phyloP scores from a whole-genome alignment of 805 yeast species.

The Cyberlindnera petersonii region DNA sequence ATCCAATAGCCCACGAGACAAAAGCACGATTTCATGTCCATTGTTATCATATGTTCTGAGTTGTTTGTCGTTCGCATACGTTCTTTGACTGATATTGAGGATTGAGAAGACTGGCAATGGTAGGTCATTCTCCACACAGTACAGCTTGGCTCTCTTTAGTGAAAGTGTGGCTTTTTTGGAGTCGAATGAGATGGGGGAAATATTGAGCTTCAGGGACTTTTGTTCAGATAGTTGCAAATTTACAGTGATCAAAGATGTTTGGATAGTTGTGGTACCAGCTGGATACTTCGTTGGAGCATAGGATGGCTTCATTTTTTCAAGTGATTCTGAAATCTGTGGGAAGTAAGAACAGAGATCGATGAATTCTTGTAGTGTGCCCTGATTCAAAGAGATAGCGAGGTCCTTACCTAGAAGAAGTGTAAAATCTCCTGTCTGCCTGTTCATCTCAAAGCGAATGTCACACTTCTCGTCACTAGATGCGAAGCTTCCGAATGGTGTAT shows the following conservation, averaged over 20 bases:
- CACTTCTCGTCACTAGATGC: slow-evolving; percentile 33
- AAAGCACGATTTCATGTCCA: slow-evolving; percentile 27
- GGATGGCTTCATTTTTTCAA: slow-evolving; percentile 13
- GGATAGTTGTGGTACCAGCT: slow-evolving; percentile 12
- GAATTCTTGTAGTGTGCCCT: slow-evolving; percentile 25
- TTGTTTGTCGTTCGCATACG: slow-evolving; percentile 19
- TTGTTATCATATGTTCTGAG: slow-evolving; percentile 28
- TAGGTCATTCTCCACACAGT: slow-evolving; percentile 17
- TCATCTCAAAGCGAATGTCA: slow-evolving; percentile 52
- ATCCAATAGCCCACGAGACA: slow-evolving; percentile 12
- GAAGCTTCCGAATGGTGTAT: slow-evolving; percentile 27
- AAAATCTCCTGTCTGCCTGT: slow-evolving; percentile 31
- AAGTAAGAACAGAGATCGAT: slow-evolving; percentile 29
- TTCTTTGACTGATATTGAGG: slow-evolving; percentile 23
- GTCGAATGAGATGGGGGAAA: slow-evolving; percentile 44
- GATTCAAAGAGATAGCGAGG: slow-evolving; percentile 24
- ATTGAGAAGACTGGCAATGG: slow-evolving; percentile 12
- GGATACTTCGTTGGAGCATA: slow-evolving; percentile 5
- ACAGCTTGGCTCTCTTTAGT: slow-evolving; percentile 32
- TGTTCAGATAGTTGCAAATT: slow-evolving; percentile 9
- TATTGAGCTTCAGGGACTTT: slow-evolving; percentile 23
- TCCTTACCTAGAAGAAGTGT: slow-evolving; percentile 44
- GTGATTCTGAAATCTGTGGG: slow-evolving; percentile 26
- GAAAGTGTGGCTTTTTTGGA: slow-evolving; percentile 32
- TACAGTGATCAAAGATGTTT: slow-evolving; percentile 21